Percentiles rank a stretch among this genome's conserved stretches.
Evolutionary conservation across 768 basidiomycete species (phyloP).

Genomic region (Cantharellus cinnabarinus): DNA sequence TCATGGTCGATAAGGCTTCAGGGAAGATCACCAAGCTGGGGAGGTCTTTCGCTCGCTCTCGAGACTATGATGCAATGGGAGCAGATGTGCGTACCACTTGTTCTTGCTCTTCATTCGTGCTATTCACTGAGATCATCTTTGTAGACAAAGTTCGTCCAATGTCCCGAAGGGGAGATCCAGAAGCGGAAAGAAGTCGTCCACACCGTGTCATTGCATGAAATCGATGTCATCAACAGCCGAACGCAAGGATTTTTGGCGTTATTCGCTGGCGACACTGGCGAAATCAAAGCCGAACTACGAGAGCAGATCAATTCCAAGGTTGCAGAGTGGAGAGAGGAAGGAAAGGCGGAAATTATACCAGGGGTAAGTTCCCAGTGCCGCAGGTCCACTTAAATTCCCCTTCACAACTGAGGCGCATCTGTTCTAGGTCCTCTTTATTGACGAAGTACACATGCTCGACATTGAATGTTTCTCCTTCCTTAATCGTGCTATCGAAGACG

Average conservation of each 20-base stretch:
- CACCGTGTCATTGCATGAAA: constrained; percentile 93
- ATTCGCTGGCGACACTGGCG: constrained; percentile 89
- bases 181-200: constrained; percentile 95
- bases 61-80: constrained; percentile 98
- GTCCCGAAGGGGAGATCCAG: constrained; percentile 94
- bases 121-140: neutral
- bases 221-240: constrained; percentile 96
- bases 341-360: constrained; percentile 93
- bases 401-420: neutral
- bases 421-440: constrained; percentile 81
- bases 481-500: constrained; percentile 86
- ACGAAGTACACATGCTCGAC: constrained; percentile 99
- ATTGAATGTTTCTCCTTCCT: constrained; percentile 99
- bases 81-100: constrained; percentile 54
- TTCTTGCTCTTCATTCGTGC: neutral
- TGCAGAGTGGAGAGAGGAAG: constrained; percentile 94
- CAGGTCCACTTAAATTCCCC: neutral
- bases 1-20: constrained; percentile 92
- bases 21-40: constrained; percentile 94
- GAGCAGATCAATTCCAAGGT: constrained; percentile 96
- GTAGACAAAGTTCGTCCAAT: constrained; percentile 95
- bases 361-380: constrained; percentile 36
- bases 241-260: constrained; percentile 97
- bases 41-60: constrained; percentile 85
- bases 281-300: constrained; percentile 92